Percentiles rank a stretch among this genome's conserved stretches.
phyloP scores from a whole-genome alignment of 768 basidiomycete genomes.

The Suillus subluteus region DNA sequence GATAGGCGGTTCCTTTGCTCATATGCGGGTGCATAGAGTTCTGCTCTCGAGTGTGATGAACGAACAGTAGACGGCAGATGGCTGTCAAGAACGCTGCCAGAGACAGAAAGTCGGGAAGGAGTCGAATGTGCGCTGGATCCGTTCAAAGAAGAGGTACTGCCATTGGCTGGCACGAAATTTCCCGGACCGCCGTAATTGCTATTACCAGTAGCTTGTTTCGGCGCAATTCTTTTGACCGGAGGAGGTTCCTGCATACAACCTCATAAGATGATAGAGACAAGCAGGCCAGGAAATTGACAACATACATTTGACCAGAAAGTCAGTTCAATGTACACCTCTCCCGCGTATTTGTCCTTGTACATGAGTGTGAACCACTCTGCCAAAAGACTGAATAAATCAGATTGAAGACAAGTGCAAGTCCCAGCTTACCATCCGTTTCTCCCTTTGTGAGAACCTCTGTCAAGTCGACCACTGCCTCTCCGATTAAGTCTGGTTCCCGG shows the following conservation, averaged over 20 bases:
- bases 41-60: constrained; percentile 63
- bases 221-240: constrained; percentile 66
- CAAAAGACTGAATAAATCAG: constrained; percentile 19
- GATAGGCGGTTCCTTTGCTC: constrained; percentile 52
- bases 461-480: constrained; percentile 86
- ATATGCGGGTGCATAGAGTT: constrained; percentile 77
- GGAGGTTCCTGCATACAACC: constrained; percentile 64
- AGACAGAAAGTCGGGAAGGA: constrained; percentile 15
- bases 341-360: constrained; percentile 91
- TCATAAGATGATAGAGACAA: constrained; percentile 12
- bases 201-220: constrained; percentile 52
- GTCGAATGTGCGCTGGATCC: constrained; percentile 22
- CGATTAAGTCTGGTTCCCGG: constrained; percentile 94
- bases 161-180: constrained; percentile 63
- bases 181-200: constrained; percentile 82
- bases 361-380: constrained; percentile 93
- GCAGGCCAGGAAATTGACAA: constrained; percentile 3
- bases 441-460: constrained; percentile 92
- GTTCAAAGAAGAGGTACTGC: constrained; percentile 27
- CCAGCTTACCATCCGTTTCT: constrained; percentile 87
- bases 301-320: constrained; percentile 96
- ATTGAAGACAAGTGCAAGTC: neutral
- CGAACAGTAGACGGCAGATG: constrained; percentile 63
- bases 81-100: constrained; percentile 45
- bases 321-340: constrained; percentile 94